Percentiles rank a stretch among this genome's conserved stretches.
Evolutionary conservation across 495 filamentous ascomycete species (phyloP).

Genomic region (Collariella sp.): DNA sequence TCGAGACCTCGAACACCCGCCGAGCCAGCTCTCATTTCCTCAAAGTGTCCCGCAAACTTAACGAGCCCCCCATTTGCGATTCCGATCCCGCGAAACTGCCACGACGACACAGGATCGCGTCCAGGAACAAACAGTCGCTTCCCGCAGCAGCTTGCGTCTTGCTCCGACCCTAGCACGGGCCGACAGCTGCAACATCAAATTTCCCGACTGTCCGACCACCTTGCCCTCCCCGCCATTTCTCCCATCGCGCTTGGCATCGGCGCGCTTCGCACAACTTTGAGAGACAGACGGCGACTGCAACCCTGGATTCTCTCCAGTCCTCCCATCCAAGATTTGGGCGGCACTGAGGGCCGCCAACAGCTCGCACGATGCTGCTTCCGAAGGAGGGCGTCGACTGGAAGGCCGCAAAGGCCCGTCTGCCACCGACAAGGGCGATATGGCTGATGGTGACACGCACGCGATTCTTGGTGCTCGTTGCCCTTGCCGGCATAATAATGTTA

Average conservation of each 20-base stretch:
- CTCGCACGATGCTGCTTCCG: conserved; percentile 53
- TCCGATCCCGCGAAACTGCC: no score
- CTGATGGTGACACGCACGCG: conserved; percentile 69
- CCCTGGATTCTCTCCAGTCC: conserved; percentile 3
- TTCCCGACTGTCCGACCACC: no score
- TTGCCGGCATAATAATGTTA: conserved; percentile 67
- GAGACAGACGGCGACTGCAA: conserved; percentile 4
- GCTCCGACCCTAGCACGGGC: no score
- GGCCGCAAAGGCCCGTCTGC: conserved; percentile 70
- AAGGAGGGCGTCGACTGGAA: conserved; percentile 93
- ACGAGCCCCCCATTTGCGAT: no score
- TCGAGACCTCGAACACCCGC: no score
- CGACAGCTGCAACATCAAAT: no score
- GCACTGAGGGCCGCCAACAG: conserved; percentile 31
- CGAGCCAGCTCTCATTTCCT: no score
- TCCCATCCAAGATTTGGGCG: conserved; percentile 19
- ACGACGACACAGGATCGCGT: no score
- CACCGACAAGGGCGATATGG: conserved; percentile 72
- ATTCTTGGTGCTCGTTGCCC: conserved; percentile 64
- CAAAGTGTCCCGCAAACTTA: no score
- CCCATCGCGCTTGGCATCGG: neutral
- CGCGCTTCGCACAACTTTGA: neutral
- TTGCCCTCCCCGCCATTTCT: neutral
- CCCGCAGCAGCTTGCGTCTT: no score
- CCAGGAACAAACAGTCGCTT: no score